phyloP scores from a whole-genome alignment of 495 filamentous ascomycete species.

The Hyphodiscus hymeniophilus region DNA sequence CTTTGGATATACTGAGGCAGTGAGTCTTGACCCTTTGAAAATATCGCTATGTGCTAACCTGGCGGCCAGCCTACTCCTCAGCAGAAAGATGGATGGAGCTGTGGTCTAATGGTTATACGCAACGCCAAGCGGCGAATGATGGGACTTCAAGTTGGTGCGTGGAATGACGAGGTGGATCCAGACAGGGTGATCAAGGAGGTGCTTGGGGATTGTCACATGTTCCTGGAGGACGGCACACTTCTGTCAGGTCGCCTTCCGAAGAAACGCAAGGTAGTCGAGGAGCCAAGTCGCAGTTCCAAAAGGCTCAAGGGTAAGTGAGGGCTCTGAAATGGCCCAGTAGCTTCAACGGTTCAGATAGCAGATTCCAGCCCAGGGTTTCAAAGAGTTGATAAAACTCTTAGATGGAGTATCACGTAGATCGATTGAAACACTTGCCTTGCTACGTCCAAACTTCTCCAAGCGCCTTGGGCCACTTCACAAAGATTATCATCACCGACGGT shows the following conservation, averaged over 20 bases:
- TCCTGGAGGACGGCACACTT: slow-evolving; percentile 12
- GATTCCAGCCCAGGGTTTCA: too few species aligned
- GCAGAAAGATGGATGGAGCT: slow-evolving; percentile 20
- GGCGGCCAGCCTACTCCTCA: slow-evolving; percentile 17
- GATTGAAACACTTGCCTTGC: too few species aligned
- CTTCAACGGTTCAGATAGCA: too few species aligned
- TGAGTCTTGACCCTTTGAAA: slow-evolving; percentile 10
- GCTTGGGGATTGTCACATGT: slow-evolving; percentile 9
- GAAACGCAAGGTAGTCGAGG: slow-evolving; percentile 11
- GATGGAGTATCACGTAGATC: too few species aligned
- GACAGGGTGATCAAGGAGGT: slow-evolving; percentile 13
- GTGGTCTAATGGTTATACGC: slow-evolving; percentile 17
- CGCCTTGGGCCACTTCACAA: too few species aligned
- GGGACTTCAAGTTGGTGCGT: slow-evolving; percentile 11
- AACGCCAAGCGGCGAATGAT: slow-evolving; percentile 21
- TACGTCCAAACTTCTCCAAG: too few species aligned
- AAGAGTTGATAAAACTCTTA: too few species aligned
- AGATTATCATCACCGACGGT: too few species aligned
- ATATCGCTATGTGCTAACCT: slow-evolving; percentile 10
- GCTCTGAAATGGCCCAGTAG: too few species aligned
- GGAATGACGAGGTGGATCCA: slow-evolving; percentile 18
- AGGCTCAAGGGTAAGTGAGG: slow-evolving; percentile 3
- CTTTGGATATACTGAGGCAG: slow-evolving; percentile 16
- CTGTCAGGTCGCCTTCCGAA: slow-evolving; percentile 12
- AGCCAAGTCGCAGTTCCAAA: slow-evolving; percentile 17